Base-by-base conservation (phyloP, 768 basidiomycete species). In the Asterophora lycoperdoides region DNA sequence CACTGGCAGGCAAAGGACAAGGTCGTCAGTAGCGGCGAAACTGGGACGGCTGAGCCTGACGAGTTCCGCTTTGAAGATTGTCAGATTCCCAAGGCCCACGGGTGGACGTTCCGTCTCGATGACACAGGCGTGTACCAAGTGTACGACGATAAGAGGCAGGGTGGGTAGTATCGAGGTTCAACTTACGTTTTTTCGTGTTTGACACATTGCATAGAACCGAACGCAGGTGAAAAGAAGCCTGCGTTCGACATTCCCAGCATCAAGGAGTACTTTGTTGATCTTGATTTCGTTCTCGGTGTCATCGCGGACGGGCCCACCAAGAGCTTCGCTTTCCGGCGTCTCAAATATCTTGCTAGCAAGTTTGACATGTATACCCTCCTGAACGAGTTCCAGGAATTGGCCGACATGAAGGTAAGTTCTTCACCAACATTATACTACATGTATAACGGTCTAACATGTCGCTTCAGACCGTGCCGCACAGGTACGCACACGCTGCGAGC, bases 271-370 rank as follows among this genome's bases (percentile, higher is more conserved):
- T 99, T 96, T 64, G 76, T 93, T 45, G 96, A 99, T 63, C 80
- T 99, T 5, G 95, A 99, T 63, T 92, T 85, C 62, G 77, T 98
- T 11, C 78, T 98, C 1, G 74, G 78, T 4, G 92, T 97, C 53
- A 96, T 97, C 47, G 80, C 93, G 1, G 92, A 96, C 64, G 96
- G 96, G 0, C 96, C 96, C 0, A 85, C 93, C 5, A 99, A 99
- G 71, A 91, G 88, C 57, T 94, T 96, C 62, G 95, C 96, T 0
- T 98, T 85, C 63, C 79, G 93, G 2, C 69, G 96, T 45, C 75
- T 99, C 52, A 91, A 89, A 66, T 99, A 95, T 63, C 77, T 99
- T 10, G 75, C 84, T 11, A 87, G 89, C 69, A 97, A 98, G 67
- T 98, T 93, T 68, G 87, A 86, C 41, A 90, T 98, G 84, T 93